phyloP scores from a whole-genome alignment of 2,329 filamentous ascomycete genomes.

The Aspergillus viridinutans region DNA sequence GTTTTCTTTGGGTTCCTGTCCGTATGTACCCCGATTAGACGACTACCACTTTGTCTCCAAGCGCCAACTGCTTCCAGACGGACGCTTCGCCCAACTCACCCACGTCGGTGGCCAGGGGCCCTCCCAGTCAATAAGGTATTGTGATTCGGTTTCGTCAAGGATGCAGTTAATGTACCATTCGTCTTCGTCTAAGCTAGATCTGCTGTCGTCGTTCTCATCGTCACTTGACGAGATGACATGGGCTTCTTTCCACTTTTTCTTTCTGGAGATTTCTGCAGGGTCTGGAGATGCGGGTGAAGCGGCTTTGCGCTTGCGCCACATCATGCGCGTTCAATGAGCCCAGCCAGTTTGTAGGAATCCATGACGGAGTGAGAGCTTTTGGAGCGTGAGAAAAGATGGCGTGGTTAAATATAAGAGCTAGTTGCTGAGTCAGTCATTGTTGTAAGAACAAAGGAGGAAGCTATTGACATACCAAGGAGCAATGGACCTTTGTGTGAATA shows the following conservation, averaged over 20 bases:
- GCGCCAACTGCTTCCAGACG: background rate
- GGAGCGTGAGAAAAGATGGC: background rate
- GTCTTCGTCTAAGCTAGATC: constrained; percentile 19
- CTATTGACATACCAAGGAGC: background rate
- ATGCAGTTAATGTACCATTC: constrained; percentile 36
- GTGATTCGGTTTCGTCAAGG: constrained; percentile 29
- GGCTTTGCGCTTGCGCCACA: constrained; percentile 20
- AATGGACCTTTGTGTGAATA: background rate
- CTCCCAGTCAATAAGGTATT: constrained; percentile 39
- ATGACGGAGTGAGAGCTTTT: constrained; percentile 10
- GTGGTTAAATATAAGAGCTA: background rate
- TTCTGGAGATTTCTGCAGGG: constrained; percentile 6
- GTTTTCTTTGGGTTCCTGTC: constrained; percentile 34
- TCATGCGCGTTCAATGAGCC: constrained; percentile 21
- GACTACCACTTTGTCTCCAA: background rate
- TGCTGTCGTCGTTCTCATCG: constrained; percentile 9
- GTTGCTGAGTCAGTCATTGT: background rate
- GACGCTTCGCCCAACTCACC: constrained; percentile 24
- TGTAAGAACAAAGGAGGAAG: background rate
- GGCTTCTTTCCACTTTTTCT: constrained; percentile 5
- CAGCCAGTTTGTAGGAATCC: constrained; percentile 11
- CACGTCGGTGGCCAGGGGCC: constrained; percentile 34
- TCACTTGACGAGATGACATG: constrained; percentile 12
- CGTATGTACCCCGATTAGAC: background rate
- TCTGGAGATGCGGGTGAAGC: constrained; percentile 13